These are phyloP conservation scores for Phaffia australis DNA, from an alignment of 768 basidiomycete species.

Conservation along the genomic window DNA sequence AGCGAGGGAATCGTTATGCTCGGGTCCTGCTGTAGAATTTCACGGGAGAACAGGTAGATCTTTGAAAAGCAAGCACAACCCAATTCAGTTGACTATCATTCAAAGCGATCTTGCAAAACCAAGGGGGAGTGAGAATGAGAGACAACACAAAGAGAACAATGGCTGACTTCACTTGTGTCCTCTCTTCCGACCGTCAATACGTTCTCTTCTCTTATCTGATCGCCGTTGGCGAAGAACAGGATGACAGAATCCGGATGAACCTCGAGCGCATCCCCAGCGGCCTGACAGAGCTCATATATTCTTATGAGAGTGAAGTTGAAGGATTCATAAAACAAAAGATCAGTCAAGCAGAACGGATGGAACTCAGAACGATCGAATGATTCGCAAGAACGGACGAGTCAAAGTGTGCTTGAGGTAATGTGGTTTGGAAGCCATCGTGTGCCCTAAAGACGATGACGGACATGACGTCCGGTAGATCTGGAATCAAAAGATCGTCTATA, in stretches of 20 bases:
- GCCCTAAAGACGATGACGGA: too few species aligned
- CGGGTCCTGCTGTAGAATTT: constrained; percentile 4
- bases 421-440: too few species aligned
- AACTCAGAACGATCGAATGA: neutral
- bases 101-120: neutral
- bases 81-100: neutral
- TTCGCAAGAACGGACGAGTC: neutral
- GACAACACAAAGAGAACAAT: too few species aligned
- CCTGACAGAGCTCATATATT: neutral
- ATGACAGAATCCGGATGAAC: neutral
- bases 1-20: neutral
- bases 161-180: constrained; percentile 13
- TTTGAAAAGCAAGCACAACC: neutral
- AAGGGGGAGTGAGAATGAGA: neutral
- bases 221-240: constrained; percentile 18
- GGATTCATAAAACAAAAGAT: neutral
- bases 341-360: neutral
- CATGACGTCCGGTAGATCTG: too few species aligned
- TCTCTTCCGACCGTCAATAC: constrained; percentile 8
- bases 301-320: neutral
- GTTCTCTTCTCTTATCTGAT: constrained; percentile 19
- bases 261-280: neutral
- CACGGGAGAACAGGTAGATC: constrained; percentile 18
- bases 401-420: neutral
- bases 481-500: too few species aligned